These are phyloP conservation scores for Epichloe sibirici DNA, from an alignment of 2,329 filamentous ascomycete species.

Conservation along the genomic window DNA sequence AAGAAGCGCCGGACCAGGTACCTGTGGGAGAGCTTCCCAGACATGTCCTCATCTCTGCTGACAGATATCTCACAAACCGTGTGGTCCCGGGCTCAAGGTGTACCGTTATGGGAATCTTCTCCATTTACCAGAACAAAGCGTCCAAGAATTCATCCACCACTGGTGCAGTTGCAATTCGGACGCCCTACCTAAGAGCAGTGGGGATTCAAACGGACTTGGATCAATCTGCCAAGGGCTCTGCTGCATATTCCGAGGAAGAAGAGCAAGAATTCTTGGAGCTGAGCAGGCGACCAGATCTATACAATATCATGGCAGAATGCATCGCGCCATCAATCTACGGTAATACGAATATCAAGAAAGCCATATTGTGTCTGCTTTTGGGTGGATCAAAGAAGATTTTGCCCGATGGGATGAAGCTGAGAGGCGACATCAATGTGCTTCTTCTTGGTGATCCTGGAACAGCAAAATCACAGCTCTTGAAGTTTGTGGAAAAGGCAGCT, in stretches of 20 bases:
- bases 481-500: constrained; percentile 93
- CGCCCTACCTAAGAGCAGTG: constrained; percentile 85
- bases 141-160: constrained; percentile 61
- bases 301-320: constrained; percentile 77
- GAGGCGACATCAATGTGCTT: constrained; percentile 96
- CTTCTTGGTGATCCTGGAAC: constrained; percentile 96
- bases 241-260: constrained; percentile 83
- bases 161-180: constrained; percentile 85
- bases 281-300: constrained; percentile 84
- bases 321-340: constrained; percentile 97
- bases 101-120: constrained; percentile 93
- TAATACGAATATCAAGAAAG: constrained; percentile 92
- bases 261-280: constrained; percentile 93
- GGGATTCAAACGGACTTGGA: constrained; percentile 87
- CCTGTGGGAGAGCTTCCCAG: constrained; percentile 91
- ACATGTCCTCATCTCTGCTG: constrained; percentile 92
- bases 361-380: constrained; percentile 84
- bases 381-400: constrained; percentile 96
- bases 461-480: constrained; percentile 91
- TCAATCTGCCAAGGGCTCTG: constrained; percentile 73
- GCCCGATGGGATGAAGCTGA: constrained; percentile 91
- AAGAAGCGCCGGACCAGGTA: constrained; percentile 94
- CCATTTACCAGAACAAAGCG: constrained; percentile 90
- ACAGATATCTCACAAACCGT: constrained; percentile 87
- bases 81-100: constrained; percentile 93